Conservation (phyloP, 2,329 filamentous ascomycete species). For the Aspergillus sp. region DNA sequence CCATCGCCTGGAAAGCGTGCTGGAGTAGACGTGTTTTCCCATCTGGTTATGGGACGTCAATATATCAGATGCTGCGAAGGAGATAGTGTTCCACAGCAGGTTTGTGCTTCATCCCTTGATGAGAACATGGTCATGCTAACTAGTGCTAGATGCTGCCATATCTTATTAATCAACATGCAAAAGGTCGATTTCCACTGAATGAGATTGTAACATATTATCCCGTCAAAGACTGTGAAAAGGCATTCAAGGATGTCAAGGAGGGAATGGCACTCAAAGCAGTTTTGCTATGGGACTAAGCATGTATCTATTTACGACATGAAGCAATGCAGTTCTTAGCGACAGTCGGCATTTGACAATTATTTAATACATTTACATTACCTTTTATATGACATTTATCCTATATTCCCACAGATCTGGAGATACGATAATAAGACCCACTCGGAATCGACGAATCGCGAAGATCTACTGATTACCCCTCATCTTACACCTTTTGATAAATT, state of each 20-base stretch:
- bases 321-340: no score
- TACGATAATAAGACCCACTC: no score
- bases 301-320: no score
- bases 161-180: conserved; percentile 46
- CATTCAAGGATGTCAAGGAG: conserved; percentile 20
- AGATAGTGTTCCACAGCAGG: conserved; percentile 12
- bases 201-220: conserved; percentile 42
- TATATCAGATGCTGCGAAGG: conserved; percentile 17
- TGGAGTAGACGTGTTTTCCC: conserved; percentile 11
- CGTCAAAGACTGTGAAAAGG: conserved; percentile 22
- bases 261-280: conserved; percentile 24
- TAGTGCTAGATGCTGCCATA: conserved; percentile 33
- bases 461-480: no score
- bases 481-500: no score
- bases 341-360: no score
- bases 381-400: no score
- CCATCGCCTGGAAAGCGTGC: conserved; percentile 8
- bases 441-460: no score
- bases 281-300: conserved; percentile 25
- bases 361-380: no score
- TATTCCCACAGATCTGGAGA: no score
- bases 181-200: conserved; percentile 46
- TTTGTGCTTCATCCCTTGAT: conserved; percentile 8
- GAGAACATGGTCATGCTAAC: no score
- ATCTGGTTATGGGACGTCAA: conserved; percentile 14